A percentile compares a stretch with the other conserved stretches of the same genome.
Evolutionary conservation across 2,329 filamentous ascomycete species (phyloP).

Genomic region (Epichloe gansuensis): DNA sequence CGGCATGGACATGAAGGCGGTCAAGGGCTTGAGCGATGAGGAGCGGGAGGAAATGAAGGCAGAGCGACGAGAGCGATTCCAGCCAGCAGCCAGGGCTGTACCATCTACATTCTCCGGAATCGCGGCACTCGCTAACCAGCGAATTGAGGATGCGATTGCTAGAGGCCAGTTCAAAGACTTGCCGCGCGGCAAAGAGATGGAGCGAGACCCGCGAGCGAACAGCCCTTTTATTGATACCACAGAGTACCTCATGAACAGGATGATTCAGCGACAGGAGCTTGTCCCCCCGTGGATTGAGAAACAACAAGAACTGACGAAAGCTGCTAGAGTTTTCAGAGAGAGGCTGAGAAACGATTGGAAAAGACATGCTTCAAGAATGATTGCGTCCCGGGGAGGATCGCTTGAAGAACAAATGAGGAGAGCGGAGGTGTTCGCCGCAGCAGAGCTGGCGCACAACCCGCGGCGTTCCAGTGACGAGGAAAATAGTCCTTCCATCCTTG

Average conservation of each 20-base stretch:
- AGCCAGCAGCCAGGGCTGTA: conserved; percentile 56
- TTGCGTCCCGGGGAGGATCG: conserved; percentile 63
- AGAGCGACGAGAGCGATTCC: conserved; percentile 71
- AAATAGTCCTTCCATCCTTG: no score
- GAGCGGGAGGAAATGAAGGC: conserved; percentile 60
- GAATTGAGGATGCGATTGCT: conserved; percentile 88
- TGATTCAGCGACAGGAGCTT: conserved; percentile 91
- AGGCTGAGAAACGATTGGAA: conserved; percentile 75
- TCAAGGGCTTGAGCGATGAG: conserved; percentile 47
- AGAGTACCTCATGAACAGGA: conserved; percentile 97
- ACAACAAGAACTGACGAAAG: conserved; percentile 73
- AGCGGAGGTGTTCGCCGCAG: conserved; percentile 61
- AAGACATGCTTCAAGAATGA: conserved; percentile 65
- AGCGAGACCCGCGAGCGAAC: conserved; percentile 68
- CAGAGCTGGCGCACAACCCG: conserved; percentile 57
- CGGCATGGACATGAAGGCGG: conserved; percentile 30
- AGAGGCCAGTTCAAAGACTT: conserved; percentile 81
- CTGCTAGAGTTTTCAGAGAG: conserved; percentile 55
- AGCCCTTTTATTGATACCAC: conserved; percentile 92
- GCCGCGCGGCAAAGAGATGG: conserved; percentile 63
- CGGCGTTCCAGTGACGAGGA: conserved; percentile 14
- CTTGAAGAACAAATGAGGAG: conserved; percentile 58
- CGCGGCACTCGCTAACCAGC: conserved; percentile 71
- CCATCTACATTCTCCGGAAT: conserved; percentile 69
- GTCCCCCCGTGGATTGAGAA: conserved; percentile 99